Conservation (phyloP, 306 rosid species). For the Luffa acutangula region DNA sequence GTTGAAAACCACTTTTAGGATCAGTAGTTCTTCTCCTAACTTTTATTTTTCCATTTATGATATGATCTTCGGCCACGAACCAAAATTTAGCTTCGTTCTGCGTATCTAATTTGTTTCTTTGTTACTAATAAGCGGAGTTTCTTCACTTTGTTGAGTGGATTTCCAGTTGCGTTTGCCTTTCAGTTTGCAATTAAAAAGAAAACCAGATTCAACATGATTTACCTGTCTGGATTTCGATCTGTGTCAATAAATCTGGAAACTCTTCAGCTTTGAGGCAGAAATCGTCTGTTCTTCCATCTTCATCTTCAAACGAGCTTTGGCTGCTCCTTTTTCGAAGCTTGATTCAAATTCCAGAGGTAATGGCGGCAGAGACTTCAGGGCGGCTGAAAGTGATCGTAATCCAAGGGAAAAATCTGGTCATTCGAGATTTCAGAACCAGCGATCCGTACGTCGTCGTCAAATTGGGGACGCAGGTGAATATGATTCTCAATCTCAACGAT, state of each 20-base stretch:
- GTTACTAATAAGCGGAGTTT: slow-evolving; percentile 1
- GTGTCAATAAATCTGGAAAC: neutral
- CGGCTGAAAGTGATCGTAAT: neutral
- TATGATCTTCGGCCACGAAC: neutral
- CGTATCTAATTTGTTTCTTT: neutral
- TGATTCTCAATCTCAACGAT: neutral
- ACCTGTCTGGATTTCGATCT: neutral
- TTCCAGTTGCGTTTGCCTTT: neutral
- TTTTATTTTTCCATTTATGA: neutral
- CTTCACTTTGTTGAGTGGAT: neutral
- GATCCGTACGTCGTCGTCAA: slow-evolving; percentile 97
- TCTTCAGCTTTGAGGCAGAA: neutral
- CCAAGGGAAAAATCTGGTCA: slow-evolving; percentile 32
- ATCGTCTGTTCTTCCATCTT: neutral
- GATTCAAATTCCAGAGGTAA: neutral
- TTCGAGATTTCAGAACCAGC: slow-evolving; percentile 86
- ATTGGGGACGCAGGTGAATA: slow-evolving; percentile 60
- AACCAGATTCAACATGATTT: neutral
- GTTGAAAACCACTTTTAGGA: neutral
- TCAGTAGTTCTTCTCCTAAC: neutral
- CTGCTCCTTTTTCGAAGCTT: neutral
- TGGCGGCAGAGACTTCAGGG: slow-evolving; percentile 34
- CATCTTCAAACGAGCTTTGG: neutral
- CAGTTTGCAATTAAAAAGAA: neutral
- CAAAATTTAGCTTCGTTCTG: neutral